phyloP scores from a whole-genome alignment of 345 rosid genomes.

The Geranium rotundifolium region DNA sequence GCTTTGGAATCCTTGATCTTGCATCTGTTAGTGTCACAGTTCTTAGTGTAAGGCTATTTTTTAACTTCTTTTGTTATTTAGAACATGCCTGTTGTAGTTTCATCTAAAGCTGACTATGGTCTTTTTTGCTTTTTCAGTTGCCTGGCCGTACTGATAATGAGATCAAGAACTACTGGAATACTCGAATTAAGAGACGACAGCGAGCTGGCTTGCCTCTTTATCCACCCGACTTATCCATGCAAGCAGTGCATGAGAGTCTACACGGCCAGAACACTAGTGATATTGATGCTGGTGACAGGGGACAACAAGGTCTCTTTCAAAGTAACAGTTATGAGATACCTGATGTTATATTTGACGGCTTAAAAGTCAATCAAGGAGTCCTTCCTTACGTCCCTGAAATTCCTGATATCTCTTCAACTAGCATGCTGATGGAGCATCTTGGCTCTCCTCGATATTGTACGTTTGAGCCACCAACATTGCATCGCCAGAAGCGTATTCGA shows the following conservation, averaged over 20 bases:
- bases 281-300: conserved; percentile 29
- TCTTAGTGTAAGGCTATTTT: too few species aligned
- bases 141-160: conserved; percentile 99
- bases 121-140: conserved; percentile 34
- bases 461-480: conserved; percentile 40
- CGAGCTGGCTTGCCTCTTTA: conserved; percentile 96
- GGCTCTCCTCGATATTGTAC: conserved; percentile 47
- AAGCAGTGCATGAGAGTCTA: conserved; percentile 49
- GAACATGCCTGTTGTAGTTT: too few species aligned
- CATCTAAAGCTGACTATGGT: background rate
- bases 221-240: conserved; percentile 66
- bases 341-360: conserved; percentile 53
- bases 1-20: too few species aligned
- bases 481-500: conserved; percentile 48
- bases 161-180: conserved; percentile 99
- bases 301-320: conserved; percentile 48
- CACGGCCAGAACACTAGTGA: conserved; percentile 27
- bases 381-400: conserved; percentile 41
- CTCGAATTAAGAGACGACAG: conserved; percentile 87
- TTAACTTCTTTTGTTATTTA: too few species aligned
- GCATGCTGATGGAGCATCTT: conserved; percentile 51
- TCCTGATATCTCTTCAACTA: conserved; percentile 29
- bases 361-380: conserved; percentile 39
- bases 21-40: too few species aligned
- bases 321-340: conserved; percentile 44